Conservation (phyloP, 257 asterid species). For the Apocynum venetum region DNA sequence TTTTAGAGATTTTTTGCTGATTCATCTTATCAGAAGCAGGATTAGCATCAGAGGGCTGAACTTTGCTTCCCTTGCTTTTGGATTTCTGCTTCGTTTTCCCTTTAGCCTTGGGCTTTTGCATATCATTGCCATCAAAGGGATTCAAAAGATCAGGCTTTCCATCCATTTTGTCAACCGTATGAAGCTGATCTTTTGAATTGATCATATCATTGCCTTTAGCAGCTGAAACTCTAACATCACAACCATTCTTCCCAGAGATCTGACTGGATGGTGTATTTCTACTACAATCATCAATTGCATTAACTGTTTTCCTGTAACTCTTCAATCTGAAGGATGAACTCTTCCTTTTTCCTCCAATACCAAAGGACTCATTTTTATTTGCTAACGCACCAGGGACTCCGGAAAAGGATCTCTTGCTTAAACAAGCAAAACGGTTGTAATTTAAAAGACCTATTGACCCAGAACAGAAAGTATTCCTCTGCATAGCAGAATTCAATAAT, state of each 20-base stretch:
- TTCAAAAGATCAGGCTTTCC: conserved; percentile 17
- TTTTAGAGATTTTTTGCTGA: conserved; percentile 28
- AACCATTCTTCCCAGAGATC: conserved; percentile 26
- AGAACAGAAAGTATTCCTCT: conserved; percentile 26
- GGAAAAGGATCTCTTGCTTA: conserved; percentile 44
- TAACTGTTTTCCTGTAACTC: conserved; percentile 31
- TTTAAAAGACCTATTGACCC: conserved; percentile 28
- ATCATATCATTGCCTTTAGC: conserved; percentile 22
- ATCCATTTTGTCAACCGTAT: conserved; percentile 24
- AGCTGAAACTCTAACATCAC: conserved; percentile 31
- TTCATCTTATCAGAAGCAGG: conserved; percentile 36
- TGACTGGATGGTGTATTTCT: conserved; percentile 32
- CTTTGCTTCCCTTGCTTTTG: conserved; percentile 41
- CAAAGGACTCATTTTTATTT: conserved; percentile 21
- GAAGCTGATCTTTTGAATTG: conserved; percentile 29
- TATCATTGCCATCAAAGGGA: conserved; percentile 16
- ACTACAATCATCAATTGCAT: conserved; percentile 34
- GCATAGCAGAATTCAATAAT: conserved; percentile 27
- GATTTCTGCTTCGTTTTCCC: conserved; percentile 42
- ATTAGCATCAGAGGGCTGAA: conserved; percentile 28
- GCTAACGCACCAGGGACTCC: conserved; percentile 36
- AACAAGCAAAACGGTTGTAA: conserved; percentile 24
- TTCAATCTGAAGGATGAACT: conserved; percentile 27
- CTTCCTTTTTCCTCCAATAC: conserved; percentile 24
- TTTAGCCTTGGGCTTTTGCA: conserved; percentile 29